Evolutionary conservation across 768 basidiomycete genomes (phyloP), one percentile per base, ranked within the genome.

Genomic region (Epithele typhae): DNA sequence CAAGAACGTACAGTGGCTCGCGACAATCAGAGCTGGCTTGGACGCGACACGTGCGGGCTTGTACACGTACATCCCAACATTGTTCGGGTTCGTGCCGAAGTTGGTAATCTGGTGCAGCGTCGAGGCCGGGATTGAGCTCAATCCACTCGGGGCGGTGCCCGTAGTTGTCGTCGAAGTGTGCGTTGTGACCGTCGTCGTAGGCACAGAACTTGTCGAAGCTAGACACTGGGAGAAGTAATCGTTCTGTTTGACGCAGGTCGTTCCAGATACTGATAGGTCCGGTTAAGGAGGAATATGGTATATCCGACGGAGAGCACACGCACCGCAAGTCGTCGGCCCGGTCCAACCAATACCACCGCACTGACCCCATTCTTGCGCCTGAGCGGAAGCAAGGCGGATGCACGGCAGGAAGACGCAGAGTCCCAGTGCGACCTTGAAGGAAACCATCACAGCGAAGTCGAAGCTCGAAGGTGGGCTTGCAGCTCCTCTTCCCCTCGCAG

Each of bases 1-100:
- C n/a, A n/a, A n/a, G n/a, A n/a, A n/a, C n/a, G n/a, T n/a, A n/a
- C n/a, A n/a, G n/a, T n/a, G n/a, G n/a, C n/a, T n/a, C n/a, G n/a
- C n/a, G n/a, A n/a, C n/a, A n/a, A n/a, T n/a, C n/a, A n/a, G n/a
- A n/a, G n/a, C n/a, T n/a, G n/a, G n/a, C n/a, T n/a, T n/a, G n/a
- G n/a, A n/a, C n/a, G n/a, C n/a, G 79, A 64, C 77, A 27, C 44
- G 47, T 6, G 56, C 52, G n/a, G 65, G 65, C 59, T 53, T 59
- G 56, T 63, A 63, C 27, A 72, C 59, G 59, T 60, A 79, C 65
- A 77, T 71, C 32, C 65, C 62, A 35, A 79, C 75, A 57, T 70
- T 68, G n/a, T n/a, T n/a, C n/a, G n/a, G n/a, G n/a, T n/a, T n/a
- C n/a, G n/a, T n/a, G n/a, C n/a, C n/a, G n/a, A 75, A 75, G 64